A percentile compares a stretch with the other conserved stretches of the same genome.
Evolutionary conservation across 192 early-diverging fungal genomes (phyloP).

Genomic region (Backusella morwellensis): DNA sequence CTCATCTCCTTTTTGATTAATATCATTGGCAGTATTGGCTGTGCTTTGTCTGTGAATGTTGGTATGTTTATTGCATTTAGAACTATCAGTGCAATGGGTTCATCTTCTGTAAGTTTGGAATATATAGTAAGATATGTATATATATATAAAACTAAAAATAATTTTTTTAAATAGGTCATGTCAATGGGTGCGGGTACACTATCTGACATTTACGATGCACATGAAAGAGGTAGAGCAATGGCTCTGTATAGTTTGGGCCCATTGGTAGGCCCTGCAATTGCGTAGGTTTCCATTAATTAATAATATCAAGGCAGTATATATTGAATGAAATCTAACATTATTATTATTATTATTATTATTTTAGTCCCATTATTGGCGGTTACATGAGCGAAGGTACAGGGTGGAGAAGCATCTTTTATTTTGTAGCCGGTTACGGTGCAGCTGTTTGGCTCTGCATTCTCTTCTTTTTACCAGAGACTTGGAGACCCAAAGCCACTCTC

Average conservation of each 20-base stretch:
- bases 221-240: constrained; percentile 21
- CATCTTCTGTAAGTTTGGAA: not conserved
- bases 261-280: not conserved
- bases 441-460: constrained; percentile 9
- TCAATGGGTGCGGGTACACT: constrained; percentile 19
- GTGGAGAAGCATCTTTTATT: constrained; percentile 25
- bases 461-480: constrained; percentile 21
- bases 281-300: not conserved
- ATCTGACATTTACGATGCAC: constrained; percentile 18
- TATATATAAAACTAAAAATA: not conserved
- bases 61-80: constrained; percentile 22
- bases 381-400: not conserved
- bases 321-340: not conserved
- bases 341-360: not conserved
- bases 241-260: not conserved
- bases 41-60: constrained; percentile 18
- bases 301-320: not conserved
- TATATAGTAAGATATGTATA: not conserved
- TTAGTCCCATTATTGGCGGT: constrained; percentile 21
- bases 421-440: not conserved
- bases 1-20: constrained; percentile 24
- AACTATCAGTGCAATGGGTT: constrained; percentile 12
- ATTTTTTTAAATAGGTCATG: not conserved
- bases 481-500: not conserved
- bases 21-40: constrained; percentile 13